Percentiles rank a stretch among this genome's conserved stretches.
Evolutionary conservation across 2,329 filamentous ascomycete genomes (phyloP).

Genomic region (Rhynchosporium secalis): DNA sequence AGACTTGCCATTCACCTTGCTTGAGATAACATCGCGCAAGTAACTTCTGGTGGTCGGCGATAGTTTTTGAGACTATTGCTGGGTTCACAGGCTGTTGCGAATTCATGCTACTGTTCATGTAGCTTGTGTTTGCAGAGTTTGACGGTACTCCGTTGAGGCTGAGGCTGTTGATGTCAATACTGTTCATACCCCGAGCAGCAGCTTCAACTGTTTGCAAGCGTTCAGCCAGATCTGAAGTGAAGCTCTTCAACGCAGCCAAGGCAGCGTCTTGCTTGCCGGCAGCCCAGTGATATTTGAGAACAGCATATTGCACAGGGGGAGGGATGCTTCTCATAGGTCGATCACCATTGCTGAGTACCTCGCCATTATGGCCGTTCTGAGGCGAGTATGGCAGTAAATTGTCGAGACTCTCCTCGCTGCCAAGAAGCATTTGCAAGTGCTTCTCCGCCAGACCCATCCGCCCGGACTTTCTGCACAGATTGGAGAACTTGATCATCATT

Average conservation of each 20-base stretch:
- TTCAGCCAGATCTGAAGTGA: conserved; percentile 59
- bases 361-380: conserved; percentile 15
- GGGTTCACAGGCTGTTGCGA: conserved; percentile 34
- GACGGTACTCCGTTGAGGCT: conserved; percentile 42
- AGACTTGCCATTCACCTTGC: conserved; percentile 93
- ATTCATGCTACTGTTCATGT: conserved; percentile 42
- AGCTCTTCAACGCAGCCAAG: conserved; percentile 57
- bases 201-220: conserved; percentile 36
- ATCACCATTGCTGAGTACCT: conserved; percentile 26
- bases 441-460: conserved; percentile 94
- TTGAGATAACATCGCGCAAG: conserved; percentile 95
- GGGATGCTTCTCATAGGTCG: conserved; percentile 30
- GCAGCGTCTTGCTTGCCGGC: conserved; percentile 68
- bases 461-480: conserved; percentile 93
- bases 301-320: conserved; percentile 90
- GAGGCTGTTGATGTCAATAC: conserved; percentile 37
- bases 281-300: conserved; percentile 96
- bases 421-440: conserved; percentile 87
- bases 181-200: conserved; percentile 35
- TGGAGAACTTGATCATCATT: conserved; percentile 99
- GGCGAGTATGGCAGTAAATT: conserved; percentile 54
- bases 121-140: conserved; percentile 19
- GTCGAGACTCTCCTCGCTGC: conserved; percentile 64
- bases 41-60: conserved; percentile 65
- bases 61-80: conserved; percentile 43